Evolutionary conservation across 345 rosid species (phyloP).

Genomic region (Gossypium anomalum): DNA sequence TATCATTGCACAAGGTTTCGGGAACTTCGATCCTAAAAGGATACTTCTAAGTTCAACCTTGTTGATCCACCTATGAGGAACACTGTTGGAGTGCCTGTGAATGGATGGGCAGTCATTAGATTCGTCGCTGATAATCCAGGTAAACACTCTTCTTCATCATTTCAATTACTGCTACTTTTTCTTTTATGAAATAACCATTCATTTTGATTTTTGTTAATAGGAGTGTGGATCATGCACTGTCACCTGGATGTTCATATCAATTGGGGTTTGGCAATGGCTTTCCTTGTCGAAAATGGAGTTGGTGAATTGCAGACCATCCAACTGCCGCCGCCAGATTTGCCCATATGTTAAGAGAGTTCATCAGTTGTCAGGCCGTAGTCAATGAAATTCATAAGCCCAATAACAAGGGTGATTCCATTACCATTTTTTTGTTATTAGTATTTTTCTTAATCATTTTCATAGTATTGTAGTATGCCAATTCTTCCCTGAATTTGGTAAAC

Average conservation of each 20-base stretch:
- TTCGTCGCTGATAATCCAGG: conserved; percentile 97
- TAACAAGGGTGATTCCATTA: too few species aligned
- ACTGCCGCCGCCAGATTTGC: conserved; percentile 68
- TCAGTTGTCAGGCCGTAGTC: too few species aligned
- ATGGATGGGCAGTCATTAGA: conserved; percentile 92
- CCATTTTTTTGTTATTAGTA: too few species aligned
- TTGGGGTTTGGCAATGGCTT: conserved; percentile 94
- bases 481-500: conserved; percentile 39
- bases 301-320: conserved; percentile 52
- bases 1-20: conserved; percentile 76
- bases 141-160: conserved; percentile 16
- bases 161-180: too few species aligned
- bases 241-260: conserved; percentile 85
- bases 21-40: conserved; percentile 70
- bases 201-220: too few species aligned
- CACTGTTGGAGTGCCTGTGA: conserved; percentile 65
- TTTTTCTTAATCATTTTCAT: too few species aligned
- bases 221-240: conserved; percentile 86
- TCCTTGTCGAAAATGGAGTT: conserved; percentile 72
- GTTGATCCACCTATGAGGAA: conserved; percentile 91
- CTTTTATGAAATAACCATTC: too few species aligned
- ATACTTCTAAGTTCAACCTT: conserved; percentile 69
- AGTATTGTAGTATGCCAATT: too few species aligned
- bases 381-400: too few species aligned
- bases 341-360: conserved; percentile 38